Evolutionary conservation across 2,329 filamentous ascomycete species (phyloP), one percentile per base, ranked within the genome.

Genomic region (Nakataea oryzae): DNA sequence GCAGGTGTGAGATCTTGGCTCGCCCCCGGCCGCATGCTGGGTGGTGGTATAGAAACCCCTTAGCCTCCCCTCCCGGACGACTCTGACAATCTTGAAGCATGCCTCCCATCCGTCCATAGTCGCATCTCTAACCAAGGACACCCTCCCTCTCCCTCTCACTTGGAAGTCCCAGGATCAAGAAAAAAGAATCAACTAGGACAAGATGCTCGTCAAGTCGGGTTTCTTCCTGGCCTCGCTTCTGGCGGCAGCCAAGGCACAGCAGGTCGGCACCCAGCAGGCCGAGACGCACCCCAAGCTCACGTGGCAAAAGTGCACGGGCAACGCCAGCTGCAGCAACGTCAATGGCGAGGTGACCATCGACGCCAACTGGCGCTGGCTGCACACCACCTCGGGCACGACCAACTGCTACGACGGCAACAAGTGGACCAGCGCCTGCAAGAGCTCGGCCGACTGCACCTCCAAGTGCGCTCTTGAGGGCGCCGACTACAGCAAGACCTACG

Each of bases 331-430:
- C 68, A 74, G 72, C 3, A 71, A 70, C n/a, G 71, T 75, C 63
- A 69, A 69, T 55, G 75, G 74, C 32, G 74, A 73, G 32, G 72
- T 81, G 32, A 76, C 79, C 50, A 68, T 81, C 65, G 78, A 81
- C 64, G 65, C 77, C 62, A 80, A 81, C 72, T 81, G 78, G 78
- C 75, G 78, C 64, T 81, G 78, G 78, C 64, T 76, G 27, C 78
- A 81, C 70, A 71, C 72, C 50, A 74, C 69, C 60, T 69, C 66
- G 61, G 76, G 75, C 55, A 78, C 74, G 66, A 77, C 75, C 13
- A 80, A 80, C 72, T 80, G 78, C 74, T 80, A 78, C 71, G 74
- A 70, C 24, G 76, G 74, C 63, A 78, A 79, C 69, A 66, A 69
- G 32, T 61, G 62, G 50, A 63, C 41, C 54, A 11, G 29, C 17